These are phyloP conservation scores for Chytriomyces hyalinus DNA, from an alignment of 192 early-diverging fungal genomes.

Conservation along the genomic window DNA sequence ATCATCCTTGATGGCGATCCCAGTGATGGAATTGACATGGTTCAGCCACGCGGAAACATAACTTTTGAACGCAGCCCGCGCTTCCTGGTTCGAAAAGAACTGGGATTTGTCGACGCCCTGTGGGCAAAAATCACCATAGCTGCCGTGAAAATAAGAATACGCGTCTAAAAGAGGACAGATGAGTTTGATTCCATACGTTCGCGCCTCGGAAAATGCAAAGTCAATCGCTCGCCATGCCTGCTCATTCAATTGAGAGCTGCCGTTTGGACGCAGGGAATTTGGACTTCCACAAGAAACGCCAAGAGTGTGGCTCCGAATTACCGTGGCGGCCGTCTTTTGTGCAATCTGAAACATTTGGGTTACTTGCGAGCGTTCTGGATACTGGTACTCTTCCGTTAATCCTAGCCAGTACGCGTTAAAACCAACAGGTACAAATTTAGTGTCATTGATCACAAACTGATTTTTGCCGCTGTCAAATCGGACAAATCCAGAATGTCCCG, in stretches of 20 bases:
- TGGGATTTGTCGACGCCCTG: conserved; percentile 22
- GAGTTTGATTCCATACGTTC: conserved; percentile 34
- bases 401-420: conserved; percentile 18
- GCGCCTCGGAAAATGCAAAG: background rate
- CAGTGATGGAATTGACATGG: conserved; percentile 44
- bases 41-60: conserved; percentile 44
- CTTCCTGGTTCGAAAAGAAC: conserved; percentile 42
- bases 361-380: background rate
- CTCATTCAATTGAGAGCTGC: background rate
- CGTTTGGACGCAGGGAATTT: background rate
- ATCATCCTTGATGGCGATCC: conserved; percentile 47
- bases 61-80: conserved; percentile 38
- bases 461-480: background rate
- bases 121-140: conserved; percentile 21
- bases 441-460: background rate
- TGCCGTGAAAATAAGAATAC: conserved; percentile 25
- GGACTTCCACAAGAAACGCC: background rate
- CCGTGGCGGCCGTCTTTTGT: background rate
- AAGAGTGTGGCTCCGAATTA: background rate
- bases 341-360: conserved; percentile 7
- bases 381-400: background rate
- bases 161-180: conserved; percentile 45
- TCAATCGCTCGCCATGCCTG: background rate
- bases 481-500: background rate
- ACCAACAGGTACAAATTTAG: conserved; percentile 2